Conservation (phyloP, 352 stramenopile genomes). For the Phytophthora chlamydospora region DNA sequence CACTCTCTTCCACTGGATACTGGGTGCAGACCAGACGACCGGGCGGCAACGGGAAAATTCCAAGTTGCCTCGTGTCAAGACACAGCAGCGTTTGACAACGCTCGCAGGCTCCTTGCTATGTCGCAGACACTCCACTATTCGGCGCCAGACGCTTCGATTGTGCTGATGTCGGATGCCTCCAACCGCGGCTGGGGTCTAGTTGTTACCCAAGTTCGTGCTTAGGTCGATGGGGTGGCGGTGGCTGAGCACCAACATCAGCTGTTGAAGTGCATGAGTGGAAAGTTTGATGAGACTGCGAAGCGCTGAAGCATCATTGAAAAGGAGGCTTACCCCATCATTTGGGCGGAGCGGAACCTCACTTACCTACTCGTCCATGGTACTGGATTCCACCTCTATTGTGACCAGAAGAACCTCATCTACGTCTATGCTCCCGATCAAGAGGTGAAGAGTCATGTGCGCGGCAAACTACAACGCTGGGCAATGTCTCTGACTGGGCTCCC, state of each 20-base stretch:
- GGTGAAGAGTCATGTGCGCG: conserved; percentile 3
- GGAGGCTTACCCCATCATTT: too few relatives aligned
- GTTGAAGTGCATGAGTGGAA: too few relatives aligned
- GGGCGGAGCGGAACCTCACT: too few relatives aligned
- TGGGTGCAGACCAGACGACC: too few relatives aligned
- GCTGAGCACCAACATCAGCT: conserved; percentile 5
- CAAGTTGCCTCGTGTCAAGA: too few relatives aligned
- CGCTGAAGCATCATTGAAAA: too few relatives aligned
- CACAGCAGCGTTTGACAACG: too few relatives aligned
- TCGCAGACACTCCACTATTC: conserved; percentile 8
- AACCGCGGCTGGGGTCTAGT: conserved; percentile 1
- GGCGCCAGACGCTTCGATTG: too few relatives aligned
- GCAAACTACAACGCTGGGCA: conserved; percentile 11
- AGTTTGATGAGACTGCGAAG: too few relatives aligned
- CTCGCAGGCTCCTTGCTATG: background rate
- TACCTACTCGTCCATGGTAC: too few relatives aligned
- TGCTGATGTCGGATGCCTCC: conserved; percentile 2
- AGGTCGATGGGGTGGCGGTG: background rate
- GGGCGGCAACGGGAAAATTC: too few relatives aligned
- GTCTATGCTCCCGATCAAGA: background rate
- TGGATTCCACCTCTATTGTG: background rate
- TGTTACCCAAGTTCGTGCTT: background rate
- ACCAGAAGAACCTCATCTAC: background rate
- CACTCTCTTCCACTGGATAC: too few relatives aligned
- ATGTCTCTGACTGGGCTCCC: background rate